These are phyloP conservation scores for Cerioporus squamosus DNA, from an alignment of 1,284 basidiomycete genomes.

Conservation along the genomic window DNA sequence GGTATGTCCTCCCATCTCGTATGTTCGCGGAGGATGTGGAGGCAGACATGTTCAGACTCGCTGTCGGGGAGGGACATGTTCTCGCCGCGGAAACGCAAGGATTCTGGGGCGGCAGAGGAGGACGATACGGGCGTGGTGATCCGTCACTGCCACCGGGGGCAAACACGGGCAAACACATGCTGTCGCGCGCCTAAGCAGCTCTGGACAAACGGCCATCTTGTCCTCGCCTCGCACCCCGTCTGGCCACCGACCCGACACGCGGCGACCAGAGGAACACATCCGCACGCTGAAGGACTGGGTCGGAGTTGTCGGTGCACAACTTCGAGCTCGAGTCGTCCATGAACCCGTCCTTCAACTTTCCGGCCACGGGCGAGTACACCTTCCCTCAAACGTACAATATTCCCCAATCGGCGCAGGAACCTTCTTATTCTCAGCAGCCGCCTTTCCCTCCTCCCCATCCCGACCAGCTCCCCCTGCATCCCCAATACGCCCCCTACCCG, in stretches of 20 bases:
- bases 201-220: conserved; percentile 22
- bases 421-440: not conserved
- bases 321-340: conserved; percentile 22
- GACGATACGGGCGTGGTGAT: conserved; percentile 13
- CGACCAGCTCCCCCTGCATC: not conserved
- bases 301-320: conserved; percentile 19
- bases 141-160: conserved; percentile 21
- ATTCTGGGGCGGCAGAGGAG: conserved; percentile 4
- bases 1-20: not conserved
- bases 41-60: not conserved
- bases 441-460: not conserved
- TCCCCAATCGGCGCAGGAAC: not conserved
- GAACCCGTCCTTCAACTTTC: conserved; percentile 21
- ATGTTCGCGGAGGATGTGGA: not conserved
- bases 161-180: conserved; percentile 29
- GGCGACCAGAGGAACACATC: not conserved
- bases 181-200: conserved; percentile 17
- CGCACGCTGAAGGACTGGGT: not conserved
- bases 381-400: conserved; percentile 7
- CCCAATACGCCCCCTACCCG: not conserved
- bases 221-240: conserved; percentile 7
- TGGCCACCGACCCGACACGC: too few species aligned
- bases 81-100: not conserved
- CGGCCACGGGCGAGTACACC: conserved; percentile 18
- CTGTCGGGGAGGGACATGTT: not conserved